phyloP scores from a whole-genome alignment of 2,329 filamentous ascomycete species.

The Diaporthe sp. region DNA sequence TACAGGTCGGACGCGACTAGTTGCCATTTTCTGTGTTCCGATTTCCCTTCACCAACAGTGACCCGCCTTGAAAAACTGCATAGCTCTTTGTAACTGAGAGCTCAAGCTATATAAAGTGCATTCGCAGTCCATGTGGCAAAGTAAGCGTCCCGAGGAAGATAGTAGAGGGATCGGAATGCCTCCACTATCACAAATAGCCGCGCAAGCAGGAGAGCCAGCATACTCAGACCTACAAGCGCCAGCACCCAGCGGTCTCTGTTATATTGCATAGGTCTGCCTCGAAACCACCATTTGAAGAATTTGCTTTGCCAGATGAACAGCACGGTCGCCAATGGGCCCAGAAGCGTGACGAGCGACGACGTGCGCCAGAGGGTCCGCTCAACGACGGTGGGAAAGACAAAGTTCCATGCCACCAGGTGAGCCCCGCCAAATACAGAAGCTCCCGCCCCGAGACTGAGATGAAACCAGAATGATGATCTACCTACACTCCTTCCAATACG shows the following conservation, averaged over 20 bases:
- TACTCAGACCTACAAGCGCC: neutral
- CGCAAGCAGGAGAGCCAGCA: neutral
- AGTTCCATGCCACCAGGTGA: neutral
- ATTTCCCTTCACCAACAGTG: neutral
- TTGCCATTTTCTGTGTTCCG: neutral
- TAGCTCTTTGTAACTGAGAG: neutral
- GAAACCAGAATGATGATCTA: too few species aligned
- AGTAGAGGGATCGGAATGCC: neutral
- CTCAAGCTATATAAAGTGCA: neutral
- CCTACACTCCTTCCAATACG: too few species aligned
- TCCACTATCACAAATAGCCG: neutral
- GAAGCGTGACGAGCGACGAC: neutral
- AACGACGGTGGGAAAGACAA: neutral
- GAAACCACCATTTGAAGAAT: neutral
- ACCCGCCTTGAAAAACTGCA: fast-evolving
- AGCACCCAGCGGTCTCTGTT: neutral
- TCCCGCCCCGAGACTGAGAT: neutral
- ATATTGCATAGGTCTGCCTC: neutral
- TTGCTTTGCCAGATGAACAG: neutral
- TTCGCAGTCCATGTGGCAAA: neutral
- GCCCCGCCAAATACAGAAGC: neutral
- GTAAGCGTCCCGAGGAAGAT: neutral
- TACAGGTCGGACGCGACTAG: neutral
- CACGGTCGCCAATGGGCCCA: neutral
- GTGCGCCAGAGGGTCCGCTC: neutral